These are phyloP conservation scores for Selenicereus undatus DNA, from an alignment of 148 eudicot genomes.

Conservation along the genomic window DNA sequence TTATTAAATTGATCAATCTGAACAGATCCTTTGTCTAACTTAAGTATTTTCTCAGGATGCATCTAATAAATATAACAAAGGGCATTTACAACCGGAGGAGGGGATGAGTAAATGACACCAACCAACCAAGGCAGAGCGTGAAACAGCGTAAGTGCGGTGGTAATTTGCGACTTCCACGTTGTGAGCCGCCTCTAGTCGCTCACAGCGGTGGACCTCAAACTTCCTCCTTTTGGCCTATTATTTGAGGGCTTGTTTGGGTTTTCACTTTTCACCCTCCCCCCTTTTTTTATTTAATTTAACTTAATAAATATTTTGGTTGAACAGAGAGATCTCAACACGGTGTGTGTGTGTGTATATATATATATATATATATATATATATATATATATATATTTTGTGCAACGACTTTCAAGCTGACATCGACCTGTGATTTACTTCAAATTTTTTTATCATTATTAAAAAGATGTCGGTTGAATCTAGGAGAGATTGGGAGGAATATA, in stretches of 20 bases:
- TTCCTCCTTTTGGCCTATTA: background rate
- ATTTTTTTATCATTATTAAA: background rate
- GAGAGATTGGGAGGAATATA: background rate
- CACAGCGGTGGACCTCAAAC: constrained; percentile 20
- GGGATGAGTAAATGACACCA: background rate
- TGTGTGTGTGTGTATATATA: too few relatives aligned
- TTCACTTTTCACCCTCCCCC: background rate
- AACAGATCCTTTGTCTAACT: too few relatives aligned
- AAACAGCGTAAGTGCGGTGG: background rate
- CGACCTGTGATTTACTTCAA: background rate
- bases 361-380: too few relatives aligned
- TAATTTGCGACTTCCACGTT: constrained; percentile 17
- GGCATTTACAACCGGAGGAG: too few relatives aligned
- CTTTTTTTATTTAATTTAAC: too few relatives aligned
- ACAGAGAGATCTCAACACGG: background rate
- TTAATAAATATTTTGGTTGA: background rate
- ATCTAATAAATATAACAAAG: too few relatives aligned
- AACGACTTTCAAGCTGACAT: background rate
- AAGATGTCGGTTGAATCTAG: background rate
- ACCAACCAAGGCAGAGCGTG: background rate
- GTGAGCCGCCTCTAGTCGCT: constrained; percentile 10
- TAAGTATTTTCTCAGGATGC: too few relatives aligned
- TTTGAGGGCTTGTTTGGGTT: background rate
- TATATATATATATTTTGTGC: too few relatives aligned
- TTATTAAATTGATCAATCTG: too few relatives aligned